A percentile compares a stretch with the other conserved stretches of the same genome.
These are phyloP conservation scores for Cadophora luteo-olivacea DNA, from an alignment of 2,329 filamentous ascomycete genomes.

Conservation along the genomic window DNA sequence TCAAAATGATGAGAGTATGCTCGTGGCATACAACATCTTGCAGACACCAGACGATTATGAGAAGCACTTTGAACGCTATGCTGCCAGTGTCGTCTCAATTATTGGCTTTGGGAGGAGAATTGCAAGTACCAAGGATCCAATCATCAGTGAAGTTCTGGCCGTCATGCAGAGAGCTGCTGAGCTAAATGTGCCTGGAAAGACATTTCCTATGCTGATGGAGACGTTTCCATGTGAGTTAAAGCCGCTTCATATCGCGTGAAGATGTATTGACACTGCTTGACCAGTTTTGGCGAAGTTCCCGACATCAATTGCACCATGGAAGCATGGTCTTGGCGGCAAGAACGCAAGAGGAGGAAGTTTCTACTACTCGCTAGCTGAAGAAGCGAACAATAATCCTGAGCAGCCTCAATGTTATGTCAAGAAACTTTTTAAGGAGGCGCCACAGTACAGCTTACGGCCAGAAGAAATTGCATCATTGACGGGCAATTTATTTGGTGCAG, in stretches of 20 bases:
- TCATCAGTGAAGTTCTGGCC: conserved; percentile 35
- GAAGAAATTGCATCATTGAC: conserved; percentile 33
- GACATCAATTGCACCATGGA: conserved; percentile 35
- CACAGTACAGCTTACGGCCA: conserved; percentile 31
- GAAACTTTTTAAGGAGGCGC: conserved; percentile 37
- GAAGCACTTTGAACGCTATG: conserved; percentile 36
- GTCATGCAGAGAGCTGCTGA: conserved; percentile 38
- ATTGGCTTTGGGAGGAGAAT: conserved; percentile 38
- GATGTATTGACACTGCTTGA: not conserved
- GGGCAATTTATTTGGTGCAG: conserved; percentile 52
- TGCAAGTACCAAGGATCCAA: conserved; percentile 30
- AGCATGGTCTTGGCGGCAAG: conserved; percentile 33
- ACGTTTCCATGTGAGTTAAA: conserved; percentile 34
- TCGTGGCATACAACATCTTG: conserved; percentile 34
- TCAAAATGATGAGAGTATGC: conserved; percentile 37
- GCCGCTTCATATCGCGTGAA: not conserved
- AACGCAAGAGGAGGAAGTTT: conserved; percentile 31
- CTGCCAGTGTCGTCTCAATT: conserved; percentile 37
- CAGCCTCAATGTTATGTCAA: conserved; percentile 34
- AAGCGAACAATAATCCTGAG: conserved; percentile 33
- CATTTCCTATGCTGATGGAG: conserved; percentile 38
- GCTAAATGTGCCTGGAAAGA: conserved; percentile 37
- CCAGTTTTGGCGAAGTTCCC: conserved; percentile 36
- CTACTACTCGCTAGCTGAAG: conserved; percentile 35
- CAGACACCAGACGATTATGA: conserved; percentile 33